These are phyloP conservation scores for Aspergillus eucalypticola DNA, from an alignment of 2,329 filamentous ascomycete genomes.

Conservation along the genomic window DNA sequence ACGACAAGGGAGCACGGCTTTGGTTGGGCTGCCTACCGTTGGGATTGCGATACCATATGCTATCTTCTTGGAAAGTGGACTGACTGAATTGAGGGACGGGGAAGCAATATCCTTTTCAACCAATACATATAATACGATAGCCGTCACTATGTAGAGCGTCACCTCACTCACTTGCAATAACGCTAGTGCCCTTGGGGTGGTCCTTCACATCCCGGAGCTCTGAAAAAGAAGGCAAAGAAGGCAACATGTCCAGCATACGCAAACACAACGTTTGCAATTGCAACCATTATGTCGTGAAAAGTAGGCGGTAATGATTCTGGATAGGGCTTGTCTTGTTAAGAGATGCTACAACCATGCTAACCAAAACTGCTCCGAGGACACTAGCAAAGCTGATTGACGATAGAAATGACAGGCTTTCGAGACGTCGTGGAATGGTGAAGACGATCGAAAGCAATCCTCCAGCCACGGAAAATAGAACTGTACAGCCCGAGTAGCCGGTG, in stretches of 20 bases:
- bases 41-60: slow-evolving; percentile 68
- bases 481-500: slow-evolving; percentile 60
- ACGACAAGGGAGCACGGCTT: not conserved
- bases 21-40: slow-evolving; percentile 11
- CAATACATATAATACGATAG: slow-evolving; percentile 66
- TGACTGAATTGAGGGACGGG: slow-evolving; percentile 64
- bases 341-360: slow-evolving; percentile 65
- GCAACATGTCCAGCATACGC: slow-evolving; percentile 19
- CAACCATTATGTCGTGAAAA: not conserved
- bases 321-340: slow-evolving; percentile 54
- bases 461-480: slow-evolving; percentile 59
- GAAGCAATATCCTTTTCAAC: slow-evolving; percentile 60
- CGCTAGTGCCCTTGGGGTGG: slow-evolving; percentile 61
- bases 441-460: slow-evolving; percentile 58
- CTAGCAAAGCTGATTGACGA: slow-evolving; percentile 51
- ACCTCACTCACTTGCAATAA: slow-evolving; percentile 59
- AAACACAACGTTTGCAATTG: slow-evolving; percentile 14
- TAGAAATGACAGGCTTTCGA: slow-evolving; percentile 11
- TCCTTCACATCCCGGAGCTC: slow-evolving; percentile 61
- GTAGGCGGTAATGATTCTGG: not conserved
- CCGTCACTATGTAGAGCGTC: slow-evolving; percentile 63
- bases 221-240: slow-evolving; percentile 60
- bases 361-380: slow-evolving; percentile 60
- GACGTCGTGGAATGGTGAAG: slow-evolving; percentile 54
- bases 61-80: slow-evolving; percentile 56